Evolutionary conservation across 495 filamentous ascomycete species (phyloP).

Genomic region (Penicillium ochrochloron): DNA sequence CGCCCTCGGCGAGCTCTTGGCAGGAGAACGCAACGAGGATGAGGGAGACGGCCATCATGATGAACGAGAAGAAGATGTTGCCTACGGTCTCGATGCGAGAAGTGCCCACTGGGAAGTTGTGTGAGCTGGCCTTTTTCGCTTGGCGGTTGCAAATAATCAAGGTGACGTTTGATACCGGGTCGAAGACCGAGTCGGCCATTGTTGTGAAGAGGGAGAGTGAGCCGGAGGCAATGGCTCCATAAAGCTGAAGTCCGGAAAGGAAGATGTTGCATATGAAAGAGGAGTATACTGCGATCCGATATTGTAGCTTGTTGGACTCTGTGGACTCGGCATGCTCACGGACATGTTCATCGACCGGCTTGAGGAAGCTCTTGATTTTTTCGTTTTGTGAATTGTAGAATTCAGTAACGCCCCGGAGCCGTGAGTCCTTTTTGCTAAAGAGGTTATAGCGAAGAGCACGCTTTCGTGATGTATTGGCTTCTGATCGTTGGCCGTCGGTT

Average conservation of each 20-base stretch:
- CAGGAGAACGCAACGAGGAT: background rate
- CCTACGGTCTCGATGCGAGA: background rate
- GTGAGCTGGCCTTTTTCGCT: background rate
- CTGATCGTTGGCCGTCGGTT: background rate
- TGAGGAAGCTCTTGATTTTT: constrained; percentile 5
- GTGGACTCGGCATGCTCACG: constrained; percentile 3
- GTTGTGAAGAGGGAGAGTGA: constrained; percentile 2
- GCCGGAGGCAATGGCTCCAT: background rate
- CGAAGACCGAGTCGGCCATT: background rate
- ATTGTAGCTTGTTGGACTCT: constrained; percentile 3
- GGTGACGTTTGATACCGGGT: background rate
- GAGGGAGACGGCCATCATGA: background rate
- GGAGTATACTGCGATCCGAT: background rate
- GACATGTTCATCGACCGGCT: constrained; percentile 14
- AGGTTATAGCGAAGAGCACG: background rate
- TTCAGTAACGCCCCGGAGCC: background rate
- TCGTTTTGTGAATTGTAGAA: constrained; percentile 10
- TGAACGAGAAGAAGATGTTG: constrained; percentile 3
- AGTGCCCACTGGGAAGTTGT: background rate
- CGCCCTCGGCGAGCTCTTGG: background rate
- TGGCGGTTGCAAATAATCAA: constrained; percentile 1
- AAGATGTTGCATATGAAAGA: constrained; percentile 2
- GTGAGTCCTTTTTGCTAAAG: background rate
- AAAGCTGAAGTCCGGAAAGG: background rate
- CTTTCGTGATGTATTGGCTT: constrained; percentile 1